A percentile compares a stretch with the other conserved stretches of the same genome.
These are phyloP conservation scores for Saturnispora dispora DNA, from an alignment of 805 yeast genomes.

Conservation along the genomic window DNA sequence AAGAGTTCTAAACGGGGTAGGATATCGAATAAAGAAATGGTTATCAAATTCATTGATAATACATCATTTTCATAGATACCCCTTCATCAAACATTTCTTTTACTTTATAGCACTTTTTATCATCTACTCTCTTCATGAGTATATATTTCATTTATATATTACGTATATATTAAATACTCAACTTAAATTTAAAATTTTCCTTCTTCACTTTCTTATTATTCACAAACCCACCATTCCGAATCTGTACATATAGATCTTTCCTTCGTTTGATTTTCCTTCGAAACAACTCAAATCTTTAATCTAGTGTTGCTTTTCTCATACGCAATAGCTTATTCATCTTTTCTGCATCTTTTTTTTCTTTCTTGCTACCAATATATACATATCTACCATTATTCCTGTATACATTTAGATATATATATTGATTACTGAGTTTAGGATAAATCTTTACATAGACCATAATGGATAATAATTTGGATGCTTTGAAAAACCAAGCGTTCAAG, in stretches of 20 bases:
- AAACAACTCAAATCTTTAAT: too few species aligned
- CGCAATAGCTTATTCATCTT: neutral
- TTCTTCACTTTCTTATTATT: neutral
- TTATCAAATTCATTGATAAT: neutral
- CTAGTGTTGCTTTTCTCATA: too few species aligned
- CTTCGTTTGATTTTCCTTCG: too few species aligned
- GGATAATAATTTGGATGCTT: neutral
- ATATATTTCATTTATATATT: too few species aligned
- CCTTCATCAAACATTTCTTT: neutral
- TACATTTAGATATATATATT: neutral
- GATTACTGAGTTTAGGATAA: neutral
- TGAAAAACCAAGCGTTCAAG: neutral
- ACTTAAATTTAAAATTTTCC: neutral
- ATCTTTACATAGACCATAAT: neutral
- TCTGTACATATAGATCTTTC: neutral
- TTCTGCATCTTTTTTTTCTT: neutral
- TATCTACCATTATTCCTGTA: neutral
- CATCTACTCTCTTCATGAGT: neutral
- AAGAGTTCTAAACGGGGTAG: slow-evolving; percentile 32
- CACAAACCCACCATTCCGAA: neutral
- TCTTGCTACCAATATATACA: neutral
- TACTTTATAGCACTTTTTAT: neutral
- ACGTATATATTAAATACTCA: neutral
- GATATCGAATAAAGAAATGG: neutral
- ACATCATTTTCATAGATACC: neutral